Conservation (phyloP, 768 basidiomycete species). For the Hericium coralloides region DNA sequence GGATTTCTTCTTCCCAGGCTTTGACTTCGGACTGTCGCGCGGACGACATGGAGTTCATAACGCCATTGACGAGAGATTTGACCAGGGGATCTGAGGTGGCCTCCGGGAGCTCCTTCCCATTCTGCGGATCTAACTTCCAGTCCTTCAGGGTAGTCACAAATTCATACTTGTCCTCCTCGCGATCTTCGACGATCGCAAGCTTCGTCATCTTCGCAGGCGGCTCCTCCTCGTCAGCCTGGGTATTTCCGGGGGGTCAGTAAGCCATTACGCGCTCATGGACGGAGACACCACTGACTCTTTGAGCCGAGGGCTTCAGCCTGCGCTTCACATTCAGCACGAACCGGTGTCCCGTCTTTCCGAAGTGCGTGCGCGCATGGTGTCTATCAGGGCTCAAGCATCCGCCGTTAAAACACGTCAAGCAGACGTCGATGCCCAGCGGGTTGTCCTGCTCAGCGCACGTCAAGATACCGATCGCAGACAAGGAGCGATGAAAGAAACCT, state of each 20-base stretch:
- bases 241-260: background rate
- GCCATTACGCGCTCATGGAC: background rate
- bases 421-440: slow-evolving; percentile 76
- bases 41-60: slow-evolving; percentile 80
- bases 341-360: slow-evolving; percentile 59
- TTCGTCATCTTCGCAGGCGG: slow-evolving; percentile 88
- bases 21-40: slow-evolving; percentile 91
- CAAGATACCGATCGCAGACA: background rate
- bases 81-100: slow-evolving; percentile 34
- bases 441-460: slow-evolving; percentile 43
- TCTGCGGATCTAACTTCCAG: slow-evolving; percentile 57
- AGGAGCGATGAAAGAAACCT: slow-evolving; percentile 35
- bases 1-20: slow-evolving; percentile 95
- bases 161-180: slow-evolving; percentile 85
- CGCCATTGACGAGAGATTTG: slow-evolving; percentile 46
- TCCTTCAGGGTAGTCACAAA: slow-evolving; percentile 57
- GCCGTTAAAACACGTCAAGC: slow-evolving; percentile 91
- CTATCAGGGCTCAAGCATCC: slow-evolving; percentile 59
- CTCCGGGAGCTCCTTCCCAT: slow-evolving; percentile 37
- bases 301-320: slow-evolving; percentile 48
- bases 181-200: slow-evolving; percentile 79
- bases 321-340: slow-evolving; percentile 80
- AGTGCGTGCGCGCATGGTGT: slow-evolving; percentile 70
- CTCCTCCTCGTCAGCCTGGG: slow-evolving; percentile 62
- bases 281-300: slow-evolving; percentile 45